phyloP scores from a whole-genome alignment of 2,329 filamentous ascomycete genomes.

The Byssothecium circinans region DNA sequence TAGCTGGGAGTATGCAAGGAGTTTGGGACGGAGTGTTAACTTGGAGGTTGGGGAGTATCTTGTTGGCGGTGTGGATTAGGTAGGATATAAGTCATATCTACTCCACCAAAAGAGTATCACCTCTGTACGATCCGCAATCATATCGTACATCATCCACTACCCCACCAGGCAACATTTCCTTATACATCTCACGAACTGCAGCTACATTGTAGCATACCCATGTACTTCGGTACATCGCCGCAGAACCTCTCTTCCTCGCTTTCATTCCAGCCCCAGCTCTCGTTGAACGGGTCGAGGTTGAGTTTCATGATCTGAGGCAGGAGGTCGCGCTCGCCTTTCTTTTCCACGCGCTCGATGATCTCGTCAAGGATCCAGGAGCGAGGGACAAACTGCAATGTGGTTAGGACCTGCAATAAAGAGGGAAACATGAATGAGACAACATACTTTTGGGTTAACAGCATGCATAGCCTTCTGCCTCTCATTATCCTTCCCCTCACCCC shows the following conservation, averaged over 20 bases:
- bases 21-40: conserved; percentile 70
- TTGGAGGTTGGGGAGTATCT: conserved; percentile 74
- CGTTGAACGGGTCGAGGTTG: conserved; percentile 80
- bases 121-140: no score
- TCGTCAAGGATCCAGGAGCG: conserved; percentile 93
- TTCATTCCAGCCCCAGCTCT: conserved; percentile 67
- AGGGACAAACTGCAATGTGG: conserved; percentile 67
- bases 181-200: conserved; percentile 68
- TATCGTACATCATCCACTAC: not conserved
- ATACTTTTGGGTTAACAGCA: conserved; percentile 77
- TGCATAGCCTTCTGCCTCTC: conserved; percentile 76
- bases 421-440: conserved; percentile 3
- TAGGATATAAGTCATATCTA: not conserved
- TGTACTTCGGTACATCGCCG: conserved; percentile 77
- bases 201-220: conserved; percentile 87
- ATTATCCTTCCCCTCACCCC: conserved; percentile 62
- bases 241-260: conserved; percentile 82
- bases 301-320: conserved; percentile 78
- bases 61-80: conserved; percentile 39
- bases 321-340: conserved; percentile 77
- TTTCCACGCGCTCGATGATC: conserved; percentile 85
- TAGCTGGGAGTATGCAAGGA: conserved; percentile 74
- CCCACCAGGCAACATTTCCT: not conserved
- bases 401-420: no score
- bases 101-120: no score